Evolutionary conservation across 2,329 filamentous ascomycete genomes (phyloP).

Genomic region (Fusarium agapanthi): DNA sequence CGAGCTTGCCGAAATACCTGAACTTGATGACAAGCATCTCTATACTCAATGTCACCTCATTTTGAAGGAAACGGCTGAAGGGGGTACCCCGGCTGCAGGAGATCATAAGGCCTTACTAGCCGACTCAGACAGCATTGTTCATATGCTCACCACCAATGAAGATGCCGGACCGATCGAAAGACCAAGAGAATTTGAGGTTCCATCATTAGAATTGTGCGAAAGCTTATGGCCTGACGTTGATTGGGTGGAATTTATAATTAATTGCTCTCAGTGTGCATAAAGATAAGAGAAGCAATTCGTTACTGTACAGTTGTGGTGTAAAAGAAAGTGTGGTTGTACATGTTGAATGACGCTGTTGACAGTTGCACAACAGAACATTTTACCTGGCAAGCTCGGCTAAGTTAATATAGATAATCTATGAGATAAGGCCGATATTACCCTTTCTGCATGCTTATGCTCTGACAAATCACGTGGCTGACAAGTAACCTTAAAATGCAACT

Average conservation of each 20-base stretch:
- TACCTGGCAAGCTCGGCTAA: not conserved
- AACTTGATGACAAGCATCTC: not conserved
- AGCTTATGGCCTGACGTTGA: not conserved
- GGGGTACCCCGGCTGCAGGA: not conserved
- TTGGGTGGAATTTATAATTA: not conserved
- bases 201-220: not conserved
- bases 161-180: not conserved
- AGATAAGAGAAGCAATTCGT: not conserved
- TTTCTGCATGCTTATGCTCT: not conserved
- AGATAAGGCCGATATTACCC: not conserved
- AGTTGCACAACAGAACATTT: not conserved
- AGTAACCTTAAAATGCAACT: not conserved
- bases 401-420: not conserved
- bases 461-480: not conserved
- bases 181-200: not conserved
- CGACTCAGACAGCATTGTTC: not conserved
- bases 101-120: not conserved
- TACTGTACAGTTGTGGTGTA: not conserved
- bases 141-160: not conserved
- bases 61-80: not conserved
- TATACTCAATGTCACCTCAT: not conserved
- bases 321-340: not conserved
- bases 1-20: not conserved
- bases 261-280: not conserved
- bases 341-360: not conserved